Evolutionary conservation across 2,329 filamentous ascomycete genomes (phyloP).

Genomic region (Hypomyces rosellus): DNA sequence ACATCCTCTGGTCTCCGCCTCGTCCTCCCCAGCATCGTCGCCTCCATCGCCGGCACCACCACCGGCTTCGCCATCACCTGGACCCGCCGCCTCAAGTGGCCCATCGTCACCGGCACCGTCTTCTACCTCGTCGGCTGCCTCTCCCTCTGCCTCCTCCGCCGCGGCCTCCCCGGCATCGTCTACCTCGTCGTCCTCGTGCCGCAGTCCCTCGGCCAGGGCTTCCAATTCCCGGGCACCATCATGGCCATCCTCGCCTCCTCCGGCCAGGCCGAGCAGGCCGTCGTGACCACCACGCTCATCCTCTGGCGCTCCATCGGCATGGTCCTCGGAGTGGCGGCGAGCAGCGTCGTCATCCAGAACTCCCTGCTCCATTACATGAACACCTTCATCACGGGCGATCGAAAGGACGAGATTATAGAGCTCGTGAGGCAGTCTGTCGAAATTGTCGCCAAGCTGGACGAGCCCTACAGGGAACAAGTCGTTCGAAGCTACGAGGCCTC

Average conservation of each 20-base stretch:
- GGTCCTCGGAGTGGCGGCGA: conserved; percentile 67
- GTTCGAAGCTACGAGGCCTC: conserved; percentile 48
- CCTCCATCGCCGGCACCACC: conserved; percentile 47
- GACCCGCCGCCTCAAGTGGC: conserved; percentile 54
- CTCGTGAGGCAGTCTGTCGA: conserved; percentile 49
- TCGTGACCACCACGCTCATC: conserved; percentile 63
- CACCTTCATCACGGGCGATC: conserved; percentile 49
- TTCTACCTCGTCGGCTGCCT: conserved; percentile 45
- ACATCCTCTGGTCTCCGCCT: conserved; percentile 68
- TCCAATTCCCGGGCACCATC: conserved; percentile 58
- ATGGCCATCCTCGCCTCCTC: conserved; percentile 57
- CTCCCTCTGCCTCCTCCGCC: conserved; percentile 43
- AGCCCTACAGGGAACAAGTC: conserved; percentile 46
- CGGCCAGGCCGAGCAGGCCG: conserved; percentile 56
- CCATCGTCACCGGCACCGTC: conserved; percentile 45
- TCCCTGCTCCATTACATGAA: conserved; percentile 55
- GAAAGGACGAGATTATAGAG: conserved; percentile 50
- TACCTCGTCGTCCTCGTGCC: conserved; percentile 55
- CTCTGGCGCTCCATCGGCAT: conserved; percentile 66
- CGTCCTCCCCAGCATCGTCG: conserved; percentile 53
- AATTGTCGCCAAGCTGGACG: conserved; percentile 40
- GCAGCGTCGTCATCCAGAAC: conserved; percentile 69
- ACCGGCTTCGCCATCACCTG: conserved; percentile 58
- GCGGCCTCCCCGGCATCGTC: conserved; percentile 42
- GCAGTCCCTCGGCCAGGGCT: conserved; percentile 52